Evolutionary conservation across 345 rosid genomes (phyloP), one percentile per base, ranked within the genome.

Genomic region (Camelina neglecta): DNA sequence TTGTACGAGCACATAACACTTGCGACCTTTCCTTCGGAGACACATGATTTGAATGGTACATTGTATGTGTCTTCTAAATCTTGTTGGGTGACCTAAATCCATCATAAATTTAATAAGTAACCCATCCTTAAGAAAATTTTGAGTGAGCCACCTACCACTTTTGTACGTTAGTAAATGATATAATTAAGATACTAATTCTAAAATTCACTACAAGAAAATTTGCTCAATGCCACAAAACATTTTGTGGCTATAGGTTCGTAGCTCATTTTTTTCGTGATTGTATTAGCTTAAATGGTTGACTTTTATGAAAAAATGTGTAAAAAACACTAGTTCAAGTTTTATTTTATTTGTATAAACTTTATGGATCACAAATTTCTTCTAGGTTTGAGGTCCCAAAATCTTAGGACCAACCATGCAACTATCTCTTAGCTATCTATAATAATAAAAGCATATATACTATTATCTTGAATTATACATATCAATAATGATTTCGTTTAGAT

Each of bases 1-100:
- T 95, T 92, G 79, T 95, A 95, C 23, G 99, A 95, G 74, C 99
- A 95, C 99, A 95, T 95, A 1, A 95, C 97, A 79, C 99, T 92
- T 0, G 97, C 96, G 6, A 92, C 99, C 8, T 80, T 86, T 29
- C 99, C 99, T 49, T 92, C 96, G 78, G 77, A 74, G 29, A 95
- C 99, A 60, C 99, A 95, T 0, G 88, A 81, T 80, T 83, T 90
- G 81, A 95, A 95, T 42, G 99, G 97, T 57, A 90, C 97, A 44
- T 89, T 45, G 58, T 86, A 95, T 3, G 99, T 95, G 79, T 95
- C 99, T 54, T 80, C 97, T 78, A 95, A 75, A 63, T 95, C 99
- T 79, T 92, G 99, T 85, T 84, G 86, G 72, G 92, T 92, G 2
- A 95, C 98, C 98, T 93, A 36, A 67, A 74, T 21, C 31, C 47